Base-by-base conservation (phyloP, 2,329 filamentous ascomycete genomes). In the Monilinia polystroma region DNA sequence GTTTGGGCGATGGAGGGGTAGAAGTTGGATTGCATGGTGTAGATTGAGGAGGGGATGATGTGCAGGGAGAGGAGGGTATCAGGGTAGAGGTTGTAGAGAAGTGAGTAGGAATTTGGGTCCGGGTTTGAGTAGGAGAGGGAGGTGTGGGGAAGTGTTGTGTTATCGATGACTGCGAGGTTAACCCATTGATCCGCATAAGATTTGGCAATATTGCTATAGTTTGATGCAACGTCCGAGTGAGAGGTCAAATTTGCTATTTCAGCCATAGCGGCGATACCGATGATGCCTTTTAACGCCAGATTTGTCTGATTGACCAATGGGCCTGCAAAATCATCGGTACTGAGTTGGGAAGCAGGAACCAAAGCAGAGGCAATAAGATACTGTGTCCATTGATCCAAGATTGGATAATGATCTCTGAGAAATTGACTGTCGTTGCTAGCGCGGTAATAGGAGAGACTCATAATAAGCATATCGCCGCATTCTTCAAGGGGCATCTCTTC, bases 261-360 rank as follows among this genome's bases (percentile, higher is more conserved):
- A 64, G 87, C 85, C 89, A 95, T 93, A 62, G 91, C 91, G 73
- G 90, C 87, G 76, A 95, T 90, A 20, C 89, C 91, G 67, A 95
- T 87, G 72, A 95, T 93, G 53, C 91, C 91, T 77, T 95, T 95
- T 68, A 95, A 81, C 0, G 90, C 91, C 20, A 95, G 81, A 75
- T 95, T 94, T 2, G 90, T 93, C 76, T 94, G 91, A 32, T 93
- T 87, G 3, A 87, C 86, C 29, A 93, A 81, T 78, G 88, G 87
- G 53, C 91, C 91, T 7, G 91, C 91, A 76, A 95, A 95, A 76
- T 95, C 91, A 75, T 95, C 91, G 0, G 91, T 95, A 32, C 87
- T 92, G 12, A 95, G 78, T 77, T 95, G 91, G 70, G 91, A 87
- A 4, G 87, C 85, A 1, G 91, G 91, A 66, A 91, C 86, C 47